Evolutionary conservation across 2,329 filamentous ascomycete species (phyloP), one percentile per base, ranked within the genome.

Genomic region (Botrytis squamosa): DNA sequence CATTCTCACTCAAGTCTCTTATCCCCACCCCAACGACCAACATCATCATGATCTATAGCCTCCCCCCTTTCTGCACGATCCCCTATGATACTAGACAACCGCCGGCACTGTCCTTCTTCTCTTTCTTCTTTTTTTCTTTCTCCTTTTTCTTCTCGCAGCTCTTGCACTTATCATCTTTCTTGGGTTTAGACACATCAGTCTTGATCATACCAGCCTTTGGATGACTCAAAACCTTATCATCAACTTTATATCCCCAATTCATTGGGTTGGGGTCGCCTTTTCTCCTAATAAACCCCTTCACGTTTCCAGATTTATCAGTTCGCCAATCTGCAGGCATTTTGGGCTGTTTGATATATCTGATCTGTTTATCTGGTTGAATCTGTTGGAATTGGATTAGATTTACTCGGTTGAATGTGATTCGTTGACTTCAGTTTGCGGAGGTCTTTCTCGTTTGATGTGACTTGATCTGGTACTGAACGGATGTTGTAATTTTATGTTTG

Each of bases 231-330:
- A 66, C 59, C 0, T 59, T 22, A 5, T 59, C n/a, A 4, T 72
- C 46, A 12, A 67, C 49, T 6, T 42, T 25, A 6, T 40, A 40
- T 18, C 18, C 70, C 70, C 62, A 72, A 20, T 72, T 72, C 33
- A n/a, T 4, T 20, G 49, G 70, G 42, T 67, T 72, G 2, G 14
- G 12, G 18, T 59, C 70, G 9, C 70, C 49, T 25, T 67, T 72
- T 42, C 70, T 66, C 29, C 70, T 55, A 20, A 60, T 22, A 0
- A 67, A 29, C 4, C 70, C 70, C 18, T 59, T 67, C 4, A 72
- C 49, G 12, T 59, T 67, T 29, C 29, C 57, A 8, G 46, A 59
- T 16, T 46, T n/a, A 52, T 72, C 62, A 18, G 65, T n/a, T 52
- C 59, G 20, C 69, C 59, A 42, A 22, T 25, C n/a, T 38, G 62